phyloP scores from a whole-genome alignment of 441 rosid species.

The Omphalea diandra region DNA sequence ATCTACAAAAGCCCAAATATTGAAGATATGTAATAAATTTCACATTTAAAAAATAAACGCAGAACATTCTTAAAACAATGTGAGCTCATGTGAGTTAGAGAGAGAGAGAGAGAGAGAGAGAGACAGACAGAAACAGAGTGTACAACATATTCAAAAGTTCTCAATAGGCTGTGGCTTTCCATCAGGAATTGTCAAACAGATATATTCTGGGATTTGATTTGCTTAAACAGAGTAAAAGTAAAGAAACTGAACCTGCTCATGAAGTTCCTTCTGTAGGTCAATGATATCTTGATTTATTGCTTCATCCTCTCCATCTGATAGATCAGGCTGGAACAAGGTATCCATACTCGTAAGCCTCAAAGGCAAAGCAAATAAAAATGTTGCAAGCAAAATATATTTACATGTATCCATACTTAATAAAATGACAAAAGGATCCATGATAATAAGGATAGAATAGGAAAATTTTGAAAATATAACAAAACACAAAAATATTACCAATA shows the following conservation, averaged over 20 bases:
- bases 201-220: neutral
- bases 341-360: neutral
- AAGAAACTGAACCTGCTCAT: conserved; percentile 40
- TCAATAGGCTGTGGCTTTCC: neutral
- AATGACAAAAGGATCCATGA: too few species aligned
- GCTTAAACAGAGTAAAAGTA: neutral
- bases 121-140: neutral
- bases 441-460: too few species aligned
- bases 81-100: neutral
- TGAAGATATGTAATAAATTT: neutral
- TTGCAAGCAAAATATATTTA: neutral
- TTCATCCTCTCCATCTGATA: conserved; percentile 59
- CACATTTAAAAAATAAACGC: neutral
- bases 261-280: conserved; percentile 41
- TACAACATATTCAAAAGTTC: neutral
- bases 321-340: conserved; percentile 54
- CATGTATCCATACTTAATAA: too few species aligned
- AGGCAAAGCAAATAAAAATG: neutral
- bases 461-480: too few species aligned
- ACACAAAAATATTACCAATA: too few species aligned
- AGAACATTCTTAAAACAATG: neutral
- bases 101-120: neutral
- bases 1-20: conserved; percentile 29
- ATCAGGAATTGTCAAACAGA: neutral
- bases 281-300: conserved; percentile 40